These are phyloP conservation scores for Jackrogersella multiformis DNA, from an alignment of 495 filamentous ascomycete species.

Conservation along the genomic window DNA sequence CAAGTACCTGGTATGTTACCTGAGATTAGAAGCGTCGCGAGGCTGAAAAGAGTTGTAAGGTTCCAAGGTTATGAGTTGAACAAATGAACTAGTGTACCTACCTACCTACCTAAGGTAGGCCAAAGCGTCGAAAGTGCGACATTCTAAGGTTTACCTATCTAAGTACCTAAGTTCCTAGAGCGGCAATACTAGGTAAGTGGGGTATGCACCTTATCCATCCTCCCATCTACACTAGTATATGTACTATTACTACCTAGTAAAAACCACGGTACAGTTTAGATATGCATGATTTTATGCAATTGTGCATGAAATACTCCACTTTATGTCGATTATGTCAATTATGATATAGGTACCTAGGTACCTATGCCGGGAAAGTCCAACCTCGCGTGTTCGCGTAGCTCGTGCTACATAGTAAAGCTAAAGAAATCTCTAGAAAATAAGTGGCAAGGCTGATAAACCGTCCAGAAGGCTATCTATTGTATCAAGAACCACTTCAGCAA, in stretches of 20 bases:
- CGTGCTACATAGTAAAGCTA: not conserved
- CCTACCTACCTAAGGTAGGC: too few species aligned
- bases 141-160: slow-evolving; percentile 10
- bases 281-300: slow-evolving; percentile 27
- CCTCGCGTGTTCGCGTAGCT: slow-evolving; percentile 20
- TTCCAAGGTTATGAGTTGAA: too few species aligned
- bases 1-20: not conserved
- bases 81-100: not conserved
- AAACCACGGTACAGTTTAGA: not conserved
- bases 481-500: slow-evolving; percentile 4
- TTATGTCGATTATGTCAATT: slow-evolving; percentile 6
- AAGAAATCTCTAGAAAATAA: slow-evolving; percentile 28
- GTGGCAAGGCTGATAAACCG: slow-evolving; percentile 52
- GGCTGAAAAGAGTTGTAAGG: too few species aligned
- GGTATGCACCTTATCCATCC: too few species aligned
- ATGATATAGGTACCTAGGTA: too few species aligned
- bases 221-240: too few species aligned
- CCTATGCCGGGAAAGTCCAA: slow-evolving; percentile 23
- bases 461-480: slow-evolving; percentile 27
- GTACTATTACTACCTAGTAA: too few species aligned
- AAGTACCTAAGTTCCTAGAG: too few species aligned
- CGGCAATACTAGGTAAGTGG: slow-evolving; percentile 10
- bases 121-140: slow-evolving; percentile 30
- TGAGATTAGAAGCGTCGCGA: slow-evolving; percentile 15
- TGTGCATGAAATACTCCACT: slow-evolving; percentile 19